Conservation (phyloP, 192 early-diverging fungal genomes). For the Coemansia sp. region DNA sequence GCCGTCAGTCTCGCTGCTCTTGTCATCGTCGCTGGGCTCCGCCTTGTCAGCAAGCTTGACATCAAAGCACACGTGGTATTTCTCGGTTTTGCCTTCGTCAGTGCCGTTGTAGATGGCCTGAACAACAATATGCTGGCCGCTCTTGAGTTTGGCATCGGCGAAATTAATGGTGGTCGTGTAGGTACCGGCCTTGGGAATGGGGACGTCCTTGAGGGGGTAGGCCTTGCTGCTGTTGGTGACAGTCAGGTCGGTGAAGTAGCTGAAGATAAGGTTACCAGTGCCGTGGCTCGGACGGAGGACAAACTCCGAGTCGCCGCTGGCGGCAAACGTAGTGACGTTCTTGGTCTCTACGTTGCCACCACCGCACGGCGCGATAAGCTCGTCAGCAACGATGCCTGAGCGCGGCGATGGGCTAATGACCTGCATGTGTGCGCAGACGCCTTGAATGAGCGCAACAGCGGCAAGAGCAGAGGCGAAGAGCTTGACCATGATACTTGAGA, state of each 20-base stretch:
- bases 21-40: background rate
- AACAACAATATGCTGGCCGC: constrained; percentile 45
- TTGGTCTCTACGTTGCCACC: constrained; percentile 31
- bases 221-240: constrained; percentile 30
- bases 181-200: constrained; percentile 22
- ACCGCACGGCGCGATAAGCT: constrained; percentile 43
- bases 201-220: constrained; percentile 16
- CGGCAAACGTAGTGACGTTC: constrained; percentile 45
- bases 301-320: constrained; percentile 30
- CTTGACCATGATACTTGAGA: constrained; percentile 33
- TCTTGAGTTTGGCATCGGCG: constrained; percentile 36
- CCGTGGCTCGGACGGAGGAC: constrained; percentile 36
- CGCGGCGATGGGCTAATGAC: constrained; percentile 44
- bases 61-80: constrained; percentile 51
- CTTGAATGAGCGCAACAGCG: constrained; percentile 28
- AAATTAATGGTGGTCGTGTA: constrained; percentile 40
- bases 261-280: constrained; percentile 46
- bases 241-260: constrained; percentile 47
- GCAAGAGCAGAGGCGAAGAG: constrained; percentile 22
- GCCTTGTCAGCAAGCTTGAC: constrained; percentile 36
- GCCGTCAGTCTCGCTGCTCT: constrained; percentile 7
- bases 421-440: constrained; percentile 38
- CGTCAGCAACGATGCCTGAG: constrained; percentile 30
- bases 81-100: constrained; percentile 23
- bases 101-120: constrained; percentile 53